Conservation (phyloP, 768 basidiomycete species). For the Lactarius sanguifluus region DNA sequence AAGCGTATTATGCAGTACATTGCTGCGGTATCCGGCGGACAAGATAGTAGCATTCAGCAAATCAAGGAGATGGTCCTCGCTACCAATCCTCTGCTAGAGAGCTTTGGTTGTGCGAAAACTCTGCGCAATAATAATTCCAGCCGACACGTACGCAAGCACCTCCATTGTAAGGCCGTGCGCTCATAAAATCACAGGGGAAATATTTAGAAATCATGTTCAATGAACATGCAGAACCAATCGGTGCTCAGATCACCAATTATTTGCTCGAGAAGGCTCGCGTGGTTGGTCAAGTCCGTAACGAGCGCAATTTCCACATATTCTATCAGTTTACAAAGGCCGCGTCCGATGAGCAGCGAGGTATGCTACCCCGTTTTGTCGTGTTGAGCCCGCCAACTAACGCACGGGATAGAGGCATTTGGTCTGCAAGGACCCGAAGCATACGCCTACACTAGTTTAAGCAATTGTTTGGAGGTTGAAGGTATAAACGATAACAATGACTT, state of each 20-base stretch:
- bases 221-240: conserved; percentile 85
- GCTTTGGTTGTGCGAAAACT: conserved; percentile 99
- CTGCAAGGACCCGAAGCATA: conserved; percentile 96
- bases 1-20: conserved; percentile 99
- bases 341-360: conserved; percentile 83
- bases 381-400: conserved; percentile 2
- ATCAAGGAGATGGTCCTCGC: conserved; percentile 99
- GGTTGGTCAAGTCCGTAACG: conserved; percentile 93
- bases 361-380: conserved; percentile 29
- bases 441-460: conserved; percentile 88
- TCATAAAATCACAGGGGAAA: conserved; percentile 69
- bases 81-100: conserved; percentile 95
- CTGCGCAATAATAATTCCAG: conserved; percentile 98
- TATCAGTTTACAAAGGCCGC: conserved; percentile 99
- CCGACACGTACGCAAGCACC: conserved; percentile 74
- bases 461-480: conserved; percentile 86
- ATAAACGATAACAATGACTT: conserved; percentile 91
- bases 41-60: conserved; percentile 89
- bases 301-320: conserved; percentile 98
- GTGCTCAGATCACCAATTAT: conserved; percentile 98
- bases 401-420: conserved; percentile 78
- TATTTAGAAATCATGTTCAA: conserved; percentile 99
- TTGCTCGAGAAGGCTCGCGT: conserved; percentile 95
- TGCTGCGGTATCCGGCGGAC: conserved; percentile 89
- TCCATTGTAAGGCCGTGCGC: conserved; percentile 21